Conservation (phyloP, 2,329 filamentous ascomycete species). For the Penicillium janthinellum region DNA sequence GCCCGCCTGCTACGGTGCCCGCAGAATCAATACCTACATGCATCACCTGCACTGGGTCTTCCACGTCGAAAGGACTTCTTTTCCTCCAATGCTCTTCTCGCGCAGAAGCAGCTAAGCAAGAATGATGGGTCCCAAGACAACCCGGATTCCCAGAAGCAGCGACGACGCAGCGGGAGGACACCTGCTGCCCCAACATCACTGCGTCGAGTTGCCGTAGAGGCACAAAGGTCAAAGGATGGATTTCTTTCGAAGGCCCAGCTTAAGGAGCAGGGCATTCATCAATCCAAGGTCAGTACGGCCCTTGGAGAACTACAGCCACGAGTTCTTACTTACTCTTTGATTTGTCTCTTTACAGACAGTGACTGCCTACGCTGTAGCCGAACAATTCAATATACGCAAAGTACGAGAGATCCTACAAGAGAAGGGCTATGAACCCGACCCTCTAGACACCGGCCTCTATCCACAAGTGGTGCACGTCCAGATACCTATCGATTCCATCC, state of each 20-base stretch:
- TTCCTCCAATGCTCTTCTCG: slow-evolving; percentile 63
- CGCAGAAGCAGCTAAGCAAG: slow-evolving; percentile 36
- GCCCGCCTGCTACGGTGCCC: slow-evolving; percentile 30
- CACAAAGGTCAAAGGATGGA: slow-evolving; percentile 64
- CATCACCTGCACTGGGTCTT: slow-evolving; percentile 36
- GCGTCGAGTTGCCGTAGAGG: slow-evolving; percentile 81
- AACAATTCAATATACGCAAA: slow-evolving; percentile 63
- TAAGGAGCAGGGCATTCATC: slow-evolving; percentile 38
- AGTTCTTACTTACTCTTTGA: slow-evolving; percentile 5
- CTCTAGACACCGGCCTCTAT: slow-evolving; percentile 62
- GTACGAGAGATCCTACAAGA: slow-evolving; percentile 60
- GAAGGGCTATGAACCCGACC: slow-evolving; percentile 65
- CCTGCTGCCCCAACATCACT: slow-evolving; percentile 71
- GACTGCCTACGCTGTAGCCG: slow-evolving; percentile 68
- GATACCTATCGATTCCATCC: slow-evolving; percentile 50
- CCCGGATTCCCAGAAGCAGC: slow-evolving; percentile 38
- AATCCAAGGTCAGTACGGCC: slow-evolving; percentile 38
- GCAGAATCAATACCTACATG: slow-evolving; percentile 39
- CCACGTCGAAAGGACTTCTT: slow-evolving; percentile 65
- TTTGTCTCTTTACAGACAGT: slow-evolving; percentile 46
- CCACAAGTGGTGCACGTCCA: slow-evolving; percentile 67
- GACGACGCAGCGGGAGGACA: slow-evolving; percentile 53
- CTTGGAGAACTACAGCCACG: background rate
- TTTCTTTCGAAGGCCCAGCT: slow-evolving; percentile 52
- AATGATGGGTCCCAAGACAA: slow-evolving; percentile 20